phyloP scores from a whole-genome alignment of 108 stramenopile genomes.

The Skeletonema tropicum region DNA sequence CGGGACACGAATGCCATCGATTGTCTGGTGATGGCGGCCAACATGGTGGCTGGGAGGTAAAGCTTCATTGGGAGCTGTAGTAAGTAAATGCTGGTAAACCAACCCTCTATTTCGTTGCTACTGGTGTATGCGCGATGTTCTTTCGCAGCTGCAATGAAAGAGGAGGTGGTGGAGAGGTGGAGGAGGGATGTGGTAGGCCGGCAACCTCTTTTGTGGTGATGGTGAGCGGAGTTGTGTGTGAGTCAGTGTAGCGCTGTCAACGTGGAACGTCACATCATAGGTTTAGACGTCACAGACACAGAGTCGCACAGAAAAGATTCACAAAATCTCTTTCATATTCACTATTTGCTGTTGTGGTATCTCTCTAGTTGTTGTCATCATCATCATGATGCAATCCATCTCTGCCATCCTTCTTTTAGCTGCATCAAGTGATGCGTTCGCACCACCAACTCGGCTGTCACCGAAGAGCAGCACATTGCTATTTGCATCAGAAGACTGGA shows the following conservation, averaged over 20 bases:
- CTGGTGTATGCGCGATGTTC: too few relatives aligned
- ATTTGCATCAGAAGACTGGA: constrained; percentile 22
- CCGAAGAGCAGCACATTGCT: background rate
- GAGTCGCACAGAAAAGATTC: too few relatives aligned
- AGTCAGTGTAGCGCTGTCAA: too few relatives aligned
- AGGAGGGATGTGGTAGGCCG: too few relatives aligned
- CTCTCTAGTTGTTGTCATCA: too few relatives aligned
- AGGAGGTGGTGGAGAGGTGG: background rate
- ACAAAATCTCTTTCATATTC: too few relatives aligned
- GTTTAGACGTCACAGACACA: too few relatives aligned
- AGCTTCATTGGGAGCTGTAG: constrained; percentile 22
- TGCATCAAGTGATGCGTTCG: constrained; percentile 6
- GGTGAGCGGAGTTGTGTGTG: too few relatives aligned
- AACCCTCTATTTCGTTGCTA: constrained; percentile 3
- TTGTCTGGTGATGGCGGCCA: constrained; percentile 28
- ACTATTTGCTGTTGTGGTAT: too few relatives aligned
- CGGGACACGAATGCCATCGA: constrained; percentile 30
- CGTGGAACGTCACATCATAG: too few relatives aligned
- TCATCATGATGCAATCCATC: background rate
- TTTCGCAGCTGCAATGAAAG: too few relatives aligned
- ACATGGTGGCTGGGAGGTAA: constrained; percentile 20
- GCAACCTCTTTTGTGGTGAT: too few relatives aligned
- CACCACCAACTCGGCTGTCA: background rate
- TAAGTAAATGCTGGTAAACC: background rate
- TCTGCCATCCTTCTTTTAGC: background rate